Evolutionary conservation across 208 protist genomes (phyloP), one percentile per base, ranked within the genome.

Genomic region (Leishmania amazonensis): DNA sequence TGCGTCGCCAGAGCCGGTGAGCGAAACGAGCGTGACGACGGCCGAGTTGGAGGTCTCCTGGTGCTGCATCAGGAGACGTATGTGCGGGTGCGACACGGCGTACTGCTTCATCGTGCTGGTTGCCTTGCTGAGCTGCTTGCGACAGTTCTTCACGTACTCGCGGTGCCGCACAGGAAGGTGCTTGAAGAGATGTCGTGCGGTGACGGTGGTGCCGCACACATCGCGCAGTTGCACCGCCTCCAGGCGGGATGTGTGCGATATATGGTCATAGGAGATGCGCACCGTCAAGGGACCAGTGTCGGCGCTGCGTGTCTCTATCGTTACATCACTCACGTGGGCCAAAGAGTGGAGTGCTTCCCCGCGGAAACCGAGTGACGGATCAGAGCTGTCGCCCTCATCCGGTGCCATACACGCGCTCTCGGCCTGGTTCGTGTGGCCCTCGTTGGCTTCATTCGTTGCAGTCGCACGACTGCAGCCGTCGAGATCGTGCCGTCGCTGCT

Each of bases 341-440:
- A 99, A 88, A 13, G 97, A 98, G 72, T 97, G 95, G 42, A 99
- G 87, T n/a, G 99, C 99, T 85, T 99, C 99, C 2, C 99, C 99
- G 35, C 99, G 89, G 83, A 99, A 99, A 21, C 99, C 99, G 0
- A 98, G 86, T 45, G 94, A 91, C 3, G 83, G 81, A 67, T 88
- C 85, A 57, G 65, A 42, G 53, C 62, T 51, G 40, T 54, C 54
- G 6, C 72, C 35, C 31, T 77, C 81, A 9, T 62, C 78, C 21
- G 6, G 45, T 47, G 11, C 68, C 85, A 24, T 58, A 38, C 24
- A 31, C 70, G 35, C 6, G 31, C 45, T 51, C 17, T 49, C 45
- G 40, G 38, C 42, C 7, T 70, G 35, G 62, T 28, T 72, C 4
- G 49, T 81, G 49, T 35, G 38, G 3, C 24, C 60, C 40, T 76